phyloP scores from a whole-genome alignment of 441 rosid species.

The Erodium chrysanthum region DNA sequence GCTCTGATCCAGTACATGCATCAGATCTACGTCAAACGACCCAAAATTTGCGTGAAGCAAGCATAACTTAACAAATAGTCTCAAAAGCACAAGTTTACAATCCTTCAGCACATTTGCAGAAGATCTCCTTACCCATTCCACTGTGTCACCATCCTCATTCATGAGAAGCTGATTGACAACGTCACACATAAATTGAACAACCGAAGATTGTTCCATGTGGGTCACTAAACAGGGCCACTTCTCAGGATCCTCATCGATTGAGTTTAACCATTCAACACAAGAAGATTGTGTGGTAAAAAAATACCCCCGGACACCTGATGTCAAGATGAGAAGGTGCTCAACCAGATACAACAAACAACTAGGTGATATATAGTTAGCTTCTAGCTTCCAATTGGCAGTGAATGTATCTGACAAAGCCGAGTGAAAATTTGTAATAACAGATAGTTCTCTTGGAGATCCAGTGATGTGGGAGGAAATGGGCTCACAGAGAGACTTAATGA shows the following conservation, averaged over 20 bases:
- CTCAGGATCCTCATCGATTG: constrained; percentile 10
- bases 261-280: constrained; percentile 27
- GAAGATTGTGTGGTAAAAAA: constrained; percentile 27
- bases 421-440: constrained; percentile 14
- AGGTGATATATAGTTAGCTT: constrained; percentile 32
- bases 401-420: constrained; percentile 29
- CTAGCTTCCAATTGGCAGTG: constrained; percentile 26
- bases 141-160: constrained; percentile 5
- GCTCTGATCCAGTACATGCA: constrained; percentile 15
- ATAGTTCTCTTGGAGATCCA: not conserved
- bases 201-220: constrained; percentile 4
- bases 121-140: constrained; percentile 27
- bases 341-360: constrained; percentile 35
- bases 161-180: constrained; percentile 19
- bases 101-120: constrained; percentile 7
- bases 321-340: constrained; percentile 27
- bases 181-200: not conserved
- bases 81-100: constrained; percentile 24
- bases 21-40: not conserved
- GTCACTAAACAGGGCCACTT: not conserved
- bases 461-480: not conserved
- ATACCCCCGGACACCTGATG: constrained; percentile 19
- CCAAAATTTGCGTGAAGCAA: constrained; percentile 30
- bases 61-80: constrained; percentile 30
- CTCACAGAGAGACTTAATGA: constrained; percentile 17